phyloP scores from a whole-genome alignment of 2,329 filamentous ascomycete genomes.

The Mycocentrospora acerina region DNA sequence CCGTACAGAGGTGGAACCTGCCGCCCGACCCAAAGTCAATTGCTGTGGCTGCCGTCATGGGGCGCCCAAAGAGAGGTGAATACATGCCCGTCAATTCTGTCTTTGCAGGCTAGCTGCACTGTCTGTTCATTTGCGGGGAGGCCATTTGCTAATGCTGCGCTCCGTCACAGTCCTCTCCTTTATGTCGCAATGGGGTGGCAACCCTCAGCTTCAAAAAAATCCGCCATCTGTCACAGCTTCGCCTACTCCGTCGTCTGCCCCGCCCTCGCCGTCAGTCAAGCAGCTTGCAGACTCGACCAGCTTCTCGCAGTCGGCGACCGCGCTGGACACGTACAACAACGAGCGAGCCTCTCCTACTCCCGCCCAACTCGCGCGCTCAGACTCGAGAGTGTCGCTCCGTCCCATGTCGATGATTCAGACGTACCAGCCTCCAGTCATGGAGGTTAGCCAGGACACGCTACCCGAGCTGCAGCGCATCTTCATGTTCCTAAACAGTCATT shows the following conservation, averaged over 20 bases:
- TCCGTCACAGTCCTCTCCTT: slow-evolving; percentile 73
- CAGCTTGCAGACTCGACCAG: slow-evolving; percentile 20
- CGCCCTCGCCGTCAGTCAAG: slow-evolving; percentile 28
- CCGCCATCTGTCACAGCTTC: slow-evolving; percentile 25
- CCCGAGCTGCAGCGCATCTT: slow-evolving; percentile 95
- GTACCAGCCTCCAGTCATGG: slow-evolving; percentile 83
- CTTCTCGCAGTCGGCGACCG: slow-evolving; percentile 32
- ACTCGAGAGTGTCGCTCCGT: slow-evolving; percentile 60
- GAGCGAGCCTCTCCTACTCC: slow-evolving; percentile 32
- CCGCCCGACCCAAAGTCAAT: slow-evolving; percentile 7
- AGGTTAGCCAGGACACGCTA: slow-evolving; percentile 79
- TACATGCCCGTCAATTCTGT: slow-evolving; percentile 10
- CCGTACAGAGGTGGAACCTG: slow-evolving; percentile 10
- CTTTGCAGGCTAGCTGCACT: slow-evolving; percentile 5
- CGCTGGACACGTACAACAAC: slow-evolving; percentile 31
- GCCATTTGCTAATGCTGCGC: slow-evolving; percentile 30
- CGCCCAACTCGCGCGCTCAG: slow-evolving; percentile 46
- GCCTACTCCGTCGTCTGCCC: slow-evolving; percentile 37
- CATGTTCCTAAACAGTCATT: slow-evolving; percentile 88
- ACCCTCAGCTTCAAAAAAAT: slow-evolving; percentile 34
- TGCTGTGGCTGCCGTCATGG: slow-evolving; percentile 31
- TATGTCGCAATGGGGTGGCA: slow-evolving; percentile 74
- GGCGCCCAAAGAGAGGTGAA: slow-evolving; percentile 41
- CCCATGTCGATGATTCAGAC: slow-evolving; percentile 85
- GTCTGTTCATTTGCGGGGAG: slow-evolving; percentile 4